Base-by-base conservation (phyloP, 495 filamentous ascomycete species). In the Aspergillus wentii region DNA sequence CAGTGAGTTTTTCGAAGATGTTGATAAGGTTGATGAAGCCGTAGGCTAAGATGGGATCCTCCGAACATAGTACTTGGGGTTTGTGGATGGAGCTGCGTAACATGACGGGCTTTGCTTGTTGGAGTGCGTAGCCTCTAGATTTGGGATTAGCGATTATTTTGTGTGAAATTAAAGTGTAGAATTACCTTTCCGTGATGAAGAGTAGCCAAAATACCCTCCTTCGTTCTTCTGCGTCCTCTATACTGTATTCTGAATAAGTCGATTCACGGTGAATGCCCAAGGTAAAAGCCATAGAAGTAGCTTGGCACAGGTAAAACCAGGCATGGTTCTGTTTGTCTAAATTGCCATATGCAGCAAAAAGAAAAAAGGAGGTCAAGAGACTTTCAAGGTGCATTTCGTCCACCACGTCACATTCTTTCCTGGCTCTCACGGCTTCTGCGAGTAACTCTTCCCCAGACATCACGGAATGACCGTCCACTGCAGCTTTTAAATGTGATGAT, bases 321-420 rank as follows among this genome's bases (percentile, higher is more conserved):
- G 74, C 75, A 17, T 68, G 62, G 37, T 68, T 64, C 43, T 71
- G 69, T 22, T 62, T 60, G 38, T 73, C 62, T 18, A 91, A 65
- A 33, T 80, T 83, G 44, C 83, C 85, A 57, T 83, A 80, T 32
- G 80, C 82, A 4, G 80, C 84, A 51, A 85, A 92, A 8, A 88
- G 60, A 49, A 92, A 89, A 61, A 83, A 92, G 4, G 83, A 88
- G 8, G 86, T 90, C 39, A 85, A 71, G 8, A 91, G 68, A 9
- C 66, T 80, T 47, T 80, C 79, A 2, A 84, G 77, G 50, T 65
- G 71, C 23, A 61, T 46, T 3, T 59, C 62, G 35, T 88, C 86
- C 15, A 88, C 63, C 48, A 84, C 77, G 46, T 92, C 82, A 46
- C 77, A 79, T n/a, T 77, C 75, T 52, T 82, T 84, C 38, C 87